Base-by-base conservation (phyloP, 2,329 filamentous ascomycete species). In the Dactylellina haptotyla region DNA sequence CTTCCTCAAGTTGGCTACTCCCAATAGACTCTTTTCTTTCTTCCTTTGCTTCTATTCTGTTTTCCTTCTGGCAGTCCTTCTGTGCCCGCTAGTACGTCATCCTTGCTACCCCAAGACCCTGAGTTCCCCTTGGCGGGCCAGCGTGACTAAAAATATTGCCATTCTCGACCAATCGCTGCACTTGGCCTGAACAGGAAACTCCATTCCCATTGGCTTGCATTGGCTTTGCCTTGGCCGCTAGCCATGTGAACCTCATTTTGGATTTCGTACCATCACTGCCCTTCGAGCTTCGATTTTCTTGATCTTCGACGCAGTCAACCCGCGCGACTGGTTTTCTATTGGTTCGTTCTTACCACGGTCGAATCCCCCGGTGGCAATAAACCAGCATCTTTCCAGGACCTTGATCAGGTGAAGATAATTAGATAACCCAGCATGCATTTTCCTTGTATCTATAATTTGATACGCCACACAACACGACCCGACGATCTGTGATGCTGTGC, bases 141-240 rank as follows among this genome's bases (percentile, higher is more conserved):
- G 41, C 43, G 43, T 67, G 63, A 58, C 63, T 67, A 67, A 67
- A 67, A 67, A 67, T 53, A 67, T 50, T 66, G 23, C 26, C 9
- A 20, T n/a, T 14, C n/a, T 32, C 18, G 20, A 1, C 62, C 62
- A 66, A 66, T 66, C 51, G 62, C 28, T 37, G 30, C 26, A 2
- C 2, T 30, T 58, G 25, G 32, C 51, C 18, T 5, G 43, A 58
- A 51, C 4, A 16, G 51, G 62, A 41, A 58, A 30, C 23, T 16
- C 5, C 20, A 26, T 57, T 39, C 12, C 37, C 23, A 57, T 57
- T 57, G 53, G 53, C 23, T 57, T 12, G 41, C 30, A 34, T 14
- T 6, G 30, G 30, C n/a, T n/a, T n/a, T n/a, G n/a, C n/a, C n/a
- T n/a, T n/a, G n/a, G n/a, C n/a, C n/a, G n/a, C n/a, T n/a, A n/a